These are phyloP conservation scores for Metschnikowia noctiluminum DNA, from an alignment of 805 yeast species.

Conservation along the genomic window DNA sequence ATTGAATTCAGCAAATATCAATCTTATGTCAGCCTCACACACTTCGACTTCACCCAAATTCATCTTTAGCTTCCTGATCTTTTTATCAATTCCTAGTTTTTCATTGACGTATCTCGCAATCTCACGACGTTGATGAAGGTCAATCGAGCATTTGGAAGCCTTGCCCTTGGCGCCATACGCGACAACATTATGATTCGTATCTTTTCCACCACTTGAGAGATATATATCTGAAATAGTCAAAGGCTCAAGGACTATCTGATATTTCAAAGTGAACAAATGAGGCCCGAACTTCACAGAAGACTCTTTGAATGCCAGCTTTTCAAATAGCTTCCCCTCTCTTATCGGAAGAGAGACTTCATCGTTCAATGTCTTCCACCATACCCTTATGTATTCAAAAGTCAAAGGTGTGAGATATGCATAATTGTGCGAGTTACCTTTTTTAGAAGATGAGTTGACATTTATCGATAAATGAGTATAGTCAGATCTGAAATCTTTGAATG, in stretches of 20 bases:
- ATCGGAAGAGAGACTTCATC: conserved; percentile 34
- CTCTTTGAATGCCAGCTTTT: conserved; percentile 14
- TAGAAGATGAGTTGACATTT: conserved; percentile 34
- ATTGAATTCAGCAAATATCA: conserved; percentile 60
- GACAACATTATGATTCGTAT: conserved; percentile 24
- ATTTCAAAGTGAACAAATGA: conserved; percentile 40
- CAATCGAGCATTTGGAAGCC: conserved; percentile 32
- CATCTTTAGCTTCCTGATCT: conserved; percentile 52
- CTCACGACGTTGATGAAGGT: conserved; percentile 39
- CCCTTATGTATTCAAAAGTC: conserved; percentile 35
- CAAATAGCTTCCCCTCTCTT: conserved; percentile 33
- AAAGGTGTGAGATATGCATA: conserved; percentile 39
- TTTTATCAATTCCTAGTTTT: conserved; percentile 33
- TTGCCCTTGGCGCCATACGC: conserved; percentile 40
- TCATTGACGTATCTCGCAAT: conserved; percentile 36
- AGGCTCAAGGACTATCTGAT: conserved; percentile 39
- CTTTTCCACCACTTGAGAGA: conserved; percentile 25
- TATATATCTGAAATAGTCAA: conserved; percentile 36
- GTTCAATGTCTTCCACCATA: conserved; percentile 41
- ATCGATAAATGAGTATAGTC: conserved; percentile 64
- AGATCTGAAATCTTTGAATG: conserved; percentile 76
- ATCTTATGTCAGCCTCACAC: conserved; percentile 63
- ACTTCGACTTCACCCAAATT: conserved; percentile 70
- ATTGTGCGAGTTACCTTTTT: conserved; percentile 30
- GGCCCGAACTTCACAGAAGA: conserved; percentile 36